Conservation (phyloP, 78 protist genomes). For the Fonticula alba region DNA sequence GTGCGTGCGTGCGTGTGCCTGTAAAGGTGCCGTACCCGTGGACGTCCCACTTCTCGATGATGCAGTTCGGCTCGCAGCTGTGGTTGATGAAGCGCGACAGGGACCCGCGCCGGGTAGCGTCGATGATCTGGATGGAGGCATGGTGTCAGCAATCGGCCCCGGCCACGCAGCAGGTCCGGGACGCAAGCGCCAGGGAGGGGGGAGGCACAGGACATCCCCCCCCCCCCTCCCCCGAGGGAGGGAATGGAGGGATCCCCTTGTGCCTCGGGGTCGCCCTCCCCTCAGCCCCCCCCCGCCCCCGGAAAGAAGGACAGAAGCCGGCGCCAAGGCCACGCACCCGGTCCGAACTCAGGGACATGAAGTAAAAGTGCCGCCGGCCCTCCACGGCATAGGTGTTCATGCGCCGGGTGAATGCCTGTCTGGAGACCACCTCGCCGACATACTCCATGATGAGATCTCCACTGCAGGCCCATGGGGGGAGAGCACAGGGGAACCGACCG, state of each 20-base stretch:
- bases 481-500: background rate
- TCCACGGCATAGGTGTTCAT: background rate
- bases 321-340: background rate
- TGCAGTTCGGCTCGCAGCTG: slow-evolving; percentile 56
- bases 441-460: slow-evolving; percentile 43
- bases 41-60: slow-evolving; percentile 42
- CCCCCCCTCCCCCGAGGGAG: background rate
- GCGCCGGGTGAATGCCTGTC: slow-evolving; percentile 11
- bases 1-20: background rate
- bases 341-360: slow-evolving; percentile 20
- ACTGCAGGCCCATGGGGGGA: background rate
- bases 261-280: too few relatives aligned
- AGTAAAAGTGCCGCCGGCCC: slow-evolving; percentile 16
- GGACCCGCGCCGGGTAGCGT: slow-evolving; percentile 43
- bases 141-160: background rate
- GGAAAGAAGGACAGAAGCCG: background rate
- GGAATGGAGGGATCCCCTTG: too few relatives aligned
- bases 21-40: background rate
- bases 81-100: slow-evolving; percentile 50
- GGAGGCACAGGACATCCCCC: background rate
- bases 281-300: background rate
- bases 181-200: background rate
- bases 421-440: slow-evolving; percentile 46
- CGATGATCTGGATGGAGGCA: slow-evolving; percentile 23
- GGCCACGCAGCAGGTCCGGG: background rate